Evolutionary conservation across 129 eudicot species (phyloP).

Genomic region (Centaurea solstitialis): DNA sequence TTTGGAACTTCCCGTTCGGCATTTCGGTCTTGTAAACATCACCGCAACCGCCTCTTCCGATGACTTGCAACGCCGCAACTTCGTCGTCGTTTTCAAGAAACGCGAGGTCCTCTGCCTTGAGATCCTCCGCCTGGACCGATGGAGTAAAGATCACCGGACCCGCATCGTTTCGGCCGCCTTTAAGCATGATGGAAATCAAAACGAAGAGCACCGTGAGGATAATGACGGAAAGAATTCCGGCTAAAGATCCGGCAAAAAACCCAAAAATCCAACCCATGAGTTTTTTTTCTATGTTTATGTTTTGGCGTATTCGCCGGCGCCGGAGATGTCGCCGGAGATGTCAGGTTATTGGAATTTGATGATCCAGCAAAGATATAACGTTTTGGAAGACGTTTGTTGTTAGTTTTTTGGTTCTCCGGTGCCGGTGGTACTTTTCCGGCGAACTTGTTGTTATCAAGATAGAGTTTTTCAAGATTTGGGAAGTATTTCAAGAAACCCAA

Average conservation of each 20-base stretch:
- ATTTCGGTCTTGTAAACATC: conserved; percentile 72
- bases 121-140: no score
- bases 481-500: conserved; percentile 62
- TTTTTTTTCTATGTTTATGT: conserved; percentile 36
- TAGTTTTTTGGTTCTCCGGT: conserved; percentile 15
- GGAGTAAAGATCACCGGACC: conserved; percentile 64
- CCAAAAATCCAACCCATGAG: conserved; percentile 53
- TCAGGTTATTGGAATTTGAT: conserved; percentile 6
- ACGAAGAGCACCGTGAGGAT: conserved; percentile 48
- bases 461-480: conserved; percentile 70
- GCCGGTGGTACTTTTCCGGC: conserved; percentile 62
- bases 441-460: conserved; percentile 64
- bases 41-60: conserved; percentile 93
- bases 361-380: conserved; percentile 63
- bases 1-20: conserved; percentile 52
- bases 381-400: conserved; percentile 30
- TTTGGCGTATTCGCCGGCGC: not conserved
- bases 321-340: conserved; percentile 39
- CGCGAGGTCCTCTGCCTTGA: conserved; percentile 66
- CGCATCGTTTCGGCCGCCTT: conserved; percentile 27
- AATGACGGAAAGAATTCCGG: conserved; percentile 52
- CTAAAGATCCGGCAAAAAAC: conserved; percentile 58
- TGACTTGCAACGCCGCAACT: conserved; percentile 43
- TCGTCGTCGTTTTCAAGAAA: conserved; percentile 64
- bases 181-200: conserved; percentile 17